Conservation (phyloP, 2,329 filamentous ascomycete species). For the Cladophialophora psammophila region DNA sequence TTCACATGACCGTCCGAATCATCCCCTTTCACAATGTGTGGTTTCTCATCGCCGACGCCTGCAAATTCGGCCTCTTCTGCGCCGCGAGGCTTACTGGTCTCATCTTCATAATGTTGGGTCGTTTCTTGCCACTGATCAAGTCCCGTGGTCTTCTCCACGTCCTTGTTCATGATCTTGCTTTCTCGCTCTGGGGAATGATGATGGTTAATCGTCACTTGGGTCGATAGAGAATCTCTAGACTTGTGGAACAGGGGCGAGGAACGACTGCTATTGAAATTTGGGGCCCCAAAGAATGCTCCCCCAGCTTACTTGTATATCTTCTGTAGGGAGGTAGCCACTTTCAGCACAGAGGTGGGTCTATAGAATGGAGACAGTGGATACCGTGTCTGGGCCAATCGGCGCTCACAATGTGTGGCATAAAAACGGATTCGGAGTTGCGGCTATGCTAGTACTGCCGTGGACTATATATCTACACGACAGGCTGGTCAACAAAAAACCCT, state of each 20-base stretch:
- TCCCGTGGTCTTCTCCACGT: not conserved
- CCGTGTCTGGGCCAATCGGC: not conserved
- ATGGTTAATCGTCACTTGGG: not conserved
- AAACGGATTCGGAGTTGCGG: not conserved
- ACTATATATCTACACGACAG: not conserved
- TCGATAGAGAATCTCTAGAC: not conserved
- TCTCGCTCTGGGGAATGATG: not conserved
- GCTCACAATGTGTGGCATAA: not conserved
- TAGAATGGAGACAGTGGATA: not conserved
- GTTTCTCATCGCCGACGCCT: not conserved
- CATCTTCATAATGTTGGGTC: not conserved
- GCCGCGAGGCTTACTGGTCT: not conserved
- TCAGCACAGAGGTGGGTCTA: not conserved
- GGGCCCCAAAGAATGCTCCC: not conserved
- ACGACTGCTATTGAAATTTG: not conserved
- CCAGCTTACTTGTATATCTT: not conserved
- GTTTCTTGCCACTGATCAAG: not conserved
- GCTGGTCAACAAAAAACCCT: not conserved
- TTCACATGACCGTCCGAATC: slow-evolving; percentile 14
- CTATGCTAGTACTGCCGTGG: slow-evolving; percentile 4
- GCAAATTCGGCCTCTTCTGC: not conserved
- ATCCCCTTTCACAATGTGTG: slow-evolving; percentile 5
- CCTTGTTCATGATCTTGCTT: not conserved
- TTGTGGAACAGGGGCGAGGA: not conserved
- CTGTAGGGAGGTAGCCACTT: not conserved